phyloP scores from a whole-genome alignment of 2,329 filamentous ascomycete species.

The Hawksworthiomyces lignivorus region DNA sequence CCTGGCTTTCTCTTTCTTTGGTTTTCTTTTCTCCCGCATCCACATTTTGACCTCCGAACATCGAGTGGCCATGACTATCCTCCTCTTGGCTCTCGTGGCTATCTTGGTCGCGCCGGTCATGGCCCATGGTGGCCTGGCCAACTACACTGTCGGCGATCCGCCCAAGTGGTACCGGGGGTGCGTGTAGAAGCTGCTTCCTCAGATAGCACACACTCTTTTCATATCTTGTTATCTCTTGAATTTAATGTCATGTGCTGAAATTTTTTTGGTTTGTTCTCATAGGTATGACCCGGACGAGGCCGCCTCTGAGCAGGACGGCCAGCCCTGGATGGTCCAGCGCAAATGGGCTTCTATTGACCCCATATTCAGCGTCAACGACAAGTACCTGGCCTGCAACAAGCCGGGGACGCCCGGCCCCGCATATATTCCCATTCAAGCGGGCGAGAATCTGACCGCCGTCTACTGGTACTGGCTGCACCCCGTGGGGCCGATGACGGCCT shows the following conservation, averaged over 20 bases:
- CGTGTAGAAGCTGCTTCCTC: no score
- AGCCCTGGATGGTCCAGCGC: conserved; percentile 31
- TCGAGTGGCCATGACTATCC: background rate
- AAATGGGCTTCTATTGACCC: conserved; percentile 31
- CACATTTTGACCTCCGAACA: no score
- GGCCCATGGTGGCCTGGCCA: conserved; percentile 30
- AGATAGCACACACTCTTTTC: no score
- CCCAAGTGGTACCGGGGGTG: conserved; percentile 32
- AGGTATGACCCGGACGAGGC: conserved; percentile 29
- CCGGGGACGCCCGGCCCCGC: conserved; percentile 26
- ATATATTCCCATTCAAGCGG: conserved; percentile 29
- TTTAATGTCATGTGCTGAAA: no score
- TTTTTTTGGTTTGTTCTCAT: background rate
- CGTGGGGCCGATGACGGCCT: conserved; percentile 32
- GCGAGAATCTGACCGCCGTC: conserved; percentile 29
- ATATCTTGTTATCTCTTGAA: background rate
- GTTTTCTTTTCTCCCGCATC: no score
- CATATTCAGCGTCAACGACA: conserved; percentile 26
- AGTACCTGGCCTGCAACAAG: conserved; percentile 28
- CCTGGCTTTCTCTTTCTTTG: no score
- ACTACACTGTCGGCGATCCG: conserved; percentile 32
- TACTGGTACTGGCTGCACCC: conserved; percentile 36
- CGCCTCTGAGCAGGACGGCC: conserved; percentile 23
- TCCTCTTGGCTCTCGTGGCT: conserved; percentile 11
- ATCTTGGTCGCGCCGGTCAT: conserved; percentile 15